Conservation (phyloP, 164 flowering plant species). For the Platanus orientalis region DNA sequence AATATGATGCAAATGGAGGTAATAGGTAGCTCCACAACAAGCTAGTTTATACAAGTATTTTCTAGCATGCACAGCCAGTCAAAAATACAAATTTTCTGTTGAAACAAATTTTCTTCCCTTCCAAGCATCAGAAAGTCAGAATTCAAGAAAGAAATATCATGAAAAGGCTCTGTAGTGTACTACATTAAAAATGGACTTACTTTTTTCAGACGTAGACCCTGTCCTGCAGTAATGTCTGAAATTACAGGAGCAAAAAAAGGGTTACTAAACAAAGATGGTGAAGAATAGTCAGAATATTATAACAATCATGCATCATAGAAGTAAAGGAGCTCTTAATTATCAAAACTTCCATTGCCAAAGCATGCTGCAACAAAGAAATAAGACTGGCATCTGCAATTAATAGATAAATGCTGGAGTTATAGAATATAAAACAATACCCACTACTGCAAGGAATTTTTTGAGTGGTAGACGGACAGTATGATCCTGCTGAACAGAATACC, state of each 20-base stretch:
- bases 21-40: neutral
- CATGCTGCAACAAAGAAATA: neutral
- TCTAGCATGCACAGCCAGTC: no score
- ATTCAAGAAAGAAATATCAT: neutral
- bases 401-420: constrained; percentile 4
- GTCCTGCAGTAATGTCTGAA: constrained; percentile 73
- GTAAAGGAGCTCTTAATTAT: neutral
- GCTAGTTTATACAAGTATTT: no score
- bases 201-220: constrained; percentile 54
- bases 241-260: constrained; percentile 4
- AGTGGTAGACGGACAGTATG: constrained; percentile 69
- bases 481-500: constrained; percentile 71
- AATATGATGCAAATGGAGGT: neutral
- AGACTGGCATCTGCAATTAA: neutral
- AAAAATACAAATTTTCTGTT: no score
- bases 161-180: neutral
- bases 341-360: neutral
- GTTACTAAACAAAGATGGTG: constrained; percentile 9
- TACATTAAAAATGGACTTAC: constrained; percentile 31
- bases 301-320: neutral
- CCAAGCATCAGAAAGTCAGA: neutral
- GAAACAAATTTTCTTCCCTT: neutral
- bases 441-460: constrained; percentile 42
- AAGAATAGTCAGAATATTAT: neutral
- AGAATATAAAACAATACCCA: constrained; percentile 48